Evolutionary conservation across 1,284 basidiomycete species (phyloP), one percentile per base, ranked within the genome.

Genomic region (Cryptococcus deneoformans): DNA sequence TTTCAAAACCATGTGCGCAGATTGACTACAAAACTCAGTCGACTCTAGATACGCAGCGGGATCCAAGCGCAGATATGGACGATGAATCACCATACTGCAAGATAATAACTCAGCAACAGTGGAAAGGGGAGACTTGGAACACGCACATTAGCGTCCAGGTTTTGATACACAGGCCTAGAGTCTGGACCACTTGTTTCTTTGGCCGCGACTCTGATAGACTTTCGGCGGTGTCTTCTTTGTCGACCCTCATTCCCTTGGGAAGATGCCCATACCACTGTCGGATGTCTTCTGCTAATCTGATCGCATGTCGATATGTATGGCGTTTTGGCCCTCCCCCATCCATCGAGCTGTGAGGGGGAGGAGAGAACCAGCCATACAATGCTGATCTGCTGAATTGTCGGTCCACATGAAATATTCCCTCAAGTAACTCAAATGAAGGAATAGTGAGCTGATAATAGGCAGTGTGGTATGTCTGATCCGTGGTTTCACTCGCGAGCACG

Each of bases 21-120:
- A 71, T 39, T 67, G 63, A 36, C 54, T 63, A 35, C 74, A 76
- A 6, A 76, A 68, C 9, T 68, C 69, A 5, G 69, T 62, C 14
- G 77, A 78, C 56, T 73, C 71, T n/a, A 72, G 71, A 58, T 77
- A 77, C 2, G 73, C 77, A 11, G 59, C 46, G 1, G 75, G 72
- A 58, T 78, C 76, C n/a, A 71, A 63, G 14, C 76, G 69, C 6
- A 78, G 69, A 50, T 78, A 78, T 3, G 77, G 76, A 34, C 75
- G 67, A 57, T 78, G 77, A 24, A 78, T 65, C 9, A 75, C 68
- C 54, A 78, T 65, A 2, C 76, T 75, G 54, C 12, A 11, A 20
- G 9, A 43, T 6, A 14, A 43, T 39, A 56, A 16, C 46, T 52
- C 42, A 60, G 43, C 44, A 20, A 14, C 52, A 48, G 46, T 44